Evolutionary conservation across 495 filamentous ascomycete species (phyloP).

Genomic region (Aspergillus incahuasiensis): DNA sequence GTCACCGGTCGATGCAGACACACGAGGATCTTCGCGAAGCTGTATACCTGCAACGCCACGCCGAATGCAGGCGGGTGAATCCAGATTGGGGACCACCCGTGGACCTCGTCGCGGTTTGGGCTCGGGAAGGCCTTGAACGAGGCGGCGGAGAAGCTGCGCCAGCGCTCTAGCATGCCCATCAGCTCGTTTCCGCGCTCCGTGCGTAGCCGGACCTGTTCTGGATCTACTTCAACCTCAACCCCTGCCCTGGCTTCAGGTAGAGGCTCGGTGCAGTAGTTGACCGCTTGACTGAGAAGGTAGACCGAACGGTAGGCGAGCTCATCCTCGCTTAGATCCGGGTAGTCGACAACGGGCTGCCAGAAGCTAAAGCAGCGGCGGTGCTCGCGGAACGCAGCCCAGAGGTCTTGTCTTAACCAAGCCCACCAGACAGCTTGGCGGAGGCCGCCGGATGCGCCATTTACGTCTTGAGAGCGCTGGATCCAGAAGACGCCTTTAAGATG

Average conservation of each 20-base stretch:
- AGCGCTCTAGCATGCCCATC: slow-evolving; percentile 24
- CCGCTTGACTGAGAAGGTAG: slow-evolving; percentile 15
- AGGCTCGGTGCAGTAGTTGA: slow-evolving; percentile 15
- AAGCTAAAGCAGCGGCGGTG: slow-evolving; percentile 24
- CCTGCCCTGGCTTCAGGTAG: slow-evolving; percentile 11
- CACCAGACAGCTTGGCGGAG: slow-evolving; percentile 29
- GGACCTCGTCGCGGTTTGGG: not conserved
- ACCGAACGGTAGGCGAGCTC: slow-evolving; percentile 8
- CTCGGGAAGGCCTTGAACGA: slow-evolving; percentile 16
- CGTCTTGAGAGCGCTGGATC: slow-evolving; percentile 25
- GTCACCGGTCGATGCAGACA: slow-evolving; percentile 26
- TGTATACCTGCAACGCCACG: slow-evolving; percentile 26
- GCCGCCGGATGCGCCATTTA: slow-evolving; percentile 25
- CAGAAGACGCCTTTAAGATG: slow-evolving; percentile 28
- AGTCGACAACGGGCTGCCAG: slow-evolving; percentile 20
- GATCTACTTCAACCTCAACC: no score
- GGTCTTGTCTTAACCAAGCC: slow-evolving; percentile 29
- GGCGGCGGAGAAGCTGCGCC: slow-evolving; percentile 20
- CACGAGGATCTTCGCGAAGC: slow-evolving; percentile 25
- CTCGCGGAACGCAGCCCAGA: slow-evolving; percentile 28
- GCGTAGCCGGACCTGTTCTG: slow-evolving; percentile 7
- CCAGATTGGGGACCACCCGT: slow-evolving; percentile 20
- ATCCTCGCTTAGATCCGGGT: slow-evolving; percentile 10
- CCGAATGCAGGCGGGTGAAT: slow-evolving; percentile 26
- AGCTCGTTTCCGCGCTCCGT: slow-evolving; percentile 18